phyloP scores from a whole-genome alignment of 2,329 filamentous ascomycete species.

The Drechslerella coelobrocha region DNA sequence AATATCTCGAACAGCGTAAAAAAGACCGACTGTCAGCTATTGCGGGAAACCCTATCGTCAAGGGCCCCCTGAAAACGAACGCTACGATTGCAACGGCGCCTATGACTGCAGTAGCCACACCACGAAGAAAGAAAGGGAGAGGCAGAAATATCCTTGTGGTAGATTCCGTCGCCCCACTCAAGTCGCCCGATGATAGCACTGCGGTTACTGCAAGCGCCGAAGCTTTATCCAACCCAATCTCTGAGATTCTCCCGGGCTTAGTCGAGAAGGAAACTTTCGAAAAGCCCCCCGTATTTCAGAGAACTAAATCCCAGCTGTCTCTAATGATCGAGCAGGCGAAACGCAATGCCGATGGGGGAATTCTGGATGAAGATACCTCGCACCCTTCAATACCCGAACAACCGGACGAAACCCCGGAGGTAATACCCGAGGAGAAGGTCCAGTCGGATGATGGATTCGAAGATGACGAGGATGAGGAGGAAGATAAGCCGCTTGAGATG shows the following conservation, averaged over 20 bases:
- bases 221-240: constrained; percentile 23
- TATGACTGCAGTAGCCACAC: constrained; percentile 46
- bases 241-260: constrained; percentile 18
- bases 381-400: constrained; percentile 1
- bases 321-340: constrained; percentile 52
- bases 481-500: constrained; percentile 35
- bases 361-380: constrained; percentile 8
- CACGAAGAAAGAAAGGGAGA: constrained; percentile 42
- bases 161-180: constrained; percentile 53
- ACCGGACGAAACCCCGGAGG: constrained; percentile 24
- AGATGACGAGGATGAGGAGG: constrained; percentile 33
- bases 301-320: constrained; percentile 53
- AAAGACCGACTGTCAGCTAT: constrained; percentile 45
- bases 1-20: constrained; percentile 53
- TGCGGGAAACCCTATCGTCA: constrained; percentile 45
- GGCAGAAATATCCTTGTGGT: constrained; percentile 53
- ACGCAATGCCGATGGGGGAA: constrained; percentile 14
- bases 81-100: constrained; percentile 42
- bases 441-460: constrained; percentile 41
- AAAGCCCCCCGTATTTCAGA: constrained; percentile 48
- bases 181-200: constrained; percentile 46
- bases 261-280: constrained; percentile 51
- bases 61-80: constrained; percentile 40
- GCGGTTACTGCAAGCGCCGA: constrained; percentile 25
- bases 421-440: constrained; percentile 32